Evolutionary conservation across 2,329 filamentous ascomycete species (phyloP), one percentile per base, ranked within the genome.

Genomic region (Gyromitra esculenta): DNA sequence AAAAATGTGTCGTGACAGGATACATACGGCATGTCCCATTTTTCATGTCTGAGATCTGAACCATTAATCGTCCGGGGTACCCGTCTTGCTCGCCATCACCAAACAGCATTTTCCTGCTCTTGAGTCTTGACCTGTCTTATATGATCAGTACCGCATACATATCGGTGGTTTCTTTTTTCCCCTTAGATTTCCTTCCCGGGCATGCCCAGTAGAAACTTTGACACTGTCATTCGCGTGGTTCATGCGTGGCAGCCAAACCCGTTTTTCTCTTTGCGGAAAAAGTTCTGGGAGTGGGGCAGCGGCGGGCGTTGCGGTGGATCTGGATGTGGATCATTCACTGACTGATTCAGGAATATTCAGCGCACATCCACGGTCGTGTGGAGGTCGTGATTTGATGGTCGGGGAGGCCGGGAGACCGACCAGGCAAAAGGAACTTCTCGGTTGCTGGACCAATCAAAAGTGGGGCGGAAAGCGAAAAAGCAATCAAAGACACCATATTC

Each of bases 221-320:
- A 77, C 75, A 75, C 71, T 77, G 70, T 75, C 75, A 75, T 76
- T 73, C 75, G 75, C 75, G 75, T 77, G 75, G 75, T 71, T 66
- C 62, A 63, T 76, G 75, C 75, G 75, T 77, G 75, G 75, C 72
- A 72, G 60, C 73, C 60, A 77, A 77, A 77, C 75, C 75, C 72
- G 72, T 76, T 72, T 77, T 45, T 59, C 63, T 67, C 35, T 56
- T 66, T 35, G 62, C 57, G 73, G 72, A 59, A 72, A 31, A 37
- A 64, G 65, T 35, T 54, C 54, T 68, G 39, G 50, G 59, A 74
- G 75, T 74, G 70, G 75, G 68, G 70, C 62, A 67, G 62, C 59
- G 60, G 67, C 41, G 60, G 69, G 73, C 68, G 57, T 74, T 56
- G 41, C 57, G 52, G 65, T 57, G 75, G 75, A 77, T 77, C 72